Evolutionary conservation across 306 rosid species (phyloP), one percentile per base, ranked within the genome.

Genomic region (Abrus precatorius): DNA sequence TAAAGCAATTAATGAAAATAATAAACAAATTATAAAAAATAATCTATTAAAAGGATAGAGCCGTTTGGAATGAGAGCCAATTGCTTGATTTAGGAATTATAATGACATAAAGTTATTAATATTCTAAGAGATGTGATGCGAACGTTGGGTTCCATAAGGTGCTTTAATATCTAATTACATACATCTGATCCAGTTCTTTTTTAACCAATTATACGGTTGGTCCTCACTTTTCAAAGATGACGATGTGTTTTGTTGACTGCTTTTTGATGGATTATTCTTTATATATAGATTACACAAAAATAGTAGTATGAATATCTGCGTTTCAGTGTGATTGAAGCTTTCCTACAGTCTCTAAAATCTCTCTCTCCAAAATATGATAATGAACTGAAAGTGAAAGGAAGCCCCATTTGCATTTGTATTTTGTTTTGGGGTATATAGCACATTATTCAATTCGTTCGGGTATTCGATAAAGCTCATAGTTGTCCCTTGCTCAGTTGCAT

Each of bases 121-220:
- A 74, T 82, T 80, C 56, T 55, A 50, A 79, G 63, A 79, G 33
- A 5, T 72, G 50, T 52, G n/a, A 80, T 4, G 5, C 77, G 8
- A 55, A 32, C 53, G n/a, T 43, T 27, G 61, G 83, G 69, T 75
- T 74, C 80, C 27, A 48, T 83, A 80, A 79, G 84, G 81, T 84
- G 82, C 85, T 75, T 52, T 72, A 33, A 30, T 68, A 40, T 75
- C 54, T 45, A 72, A 75, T 66, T 55, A 14, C 76, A 73, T 59
- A 50, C 6, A 67, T 61, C 74, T 84, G 83, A 81, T 78, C 34
- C 68, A 8, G 88, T 84, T 85, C 89, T 75, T 77, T 3, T 12
- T 36, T 66, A 3, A 8, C 91, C 86, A 89, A 82, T 88, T 75
- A 84, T 78, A 43, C 50, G 33, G 53, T 57, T 80, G 82, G 85